Percentiles rank a stretch among this genome's conserved stretches.
Conservation (phyloP, 805 yeast genomes). For the Wickerhamiella sorbophila region DNA sequence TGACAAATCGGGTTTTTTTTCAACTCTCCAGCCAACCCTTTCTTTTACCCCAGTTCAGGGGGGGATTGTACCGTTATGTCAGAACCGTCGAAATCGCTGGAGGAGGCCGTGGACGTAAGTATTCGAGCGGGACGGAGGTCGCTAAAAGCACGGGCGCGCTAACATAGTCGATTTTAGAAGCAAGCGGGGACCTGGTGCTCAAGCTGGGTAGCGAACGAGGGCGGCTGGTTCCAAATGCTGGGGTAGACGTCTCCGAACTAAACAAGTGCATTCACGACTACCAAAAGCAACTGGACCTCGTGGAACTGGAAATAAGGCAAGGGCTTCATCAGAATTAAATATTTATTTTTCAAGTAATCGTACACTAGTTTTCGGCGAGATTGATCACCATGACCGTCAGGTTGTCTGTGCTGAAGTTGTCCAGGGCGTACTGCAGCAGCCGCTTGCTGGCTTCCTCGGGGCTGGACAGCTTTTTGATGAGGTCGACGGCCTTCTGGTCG, state of each 20-base stretch:
- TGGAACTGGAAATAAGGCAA: constrained; percentile 1
- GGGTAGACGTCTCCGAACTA: constrained; percentile 12
- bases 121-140: constrained; percentile 3
- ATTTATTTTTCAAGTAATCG: background rate
- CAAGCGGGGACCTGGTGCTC: constrained; percentile 17
- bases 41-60: constrained; percentile 1
- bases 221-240: constrained; percentile 16
- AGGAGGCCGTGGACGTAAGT: constrained; percentile 10
- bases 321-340: background rate
- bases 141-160: background rate
- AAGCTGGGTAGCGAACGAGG: constrained; percentile 17
- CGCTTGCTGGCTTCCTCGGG: constrained; percentile 54
- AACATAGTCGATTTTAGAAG: constrained; percentile 8
- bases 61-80: background rate
- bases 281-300: constrained; percentile 5
- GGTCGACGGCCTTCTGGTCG: constrained; percentile 71
- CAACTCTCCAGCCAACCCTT: constrained; percentile 4
- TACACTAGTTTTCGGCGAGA: constrained; percentile 17
- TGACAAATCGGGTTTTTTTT: constrained; percentile 5
- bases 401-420: constrained; percentile 73
- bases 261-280: constrained; percentile 12
- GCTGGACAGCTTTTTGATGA: constrained; percentile 40
- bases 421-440: constrained; percentile 60
- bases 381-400: constrained; percentile 82
- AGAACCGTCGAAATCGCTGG: background rate